Percentiles rank a stretch among this genome's conserved stretches.
Evolutionary conservation across 1,139 yeast genomes (phyloP).

Genomic region (Yamadazyma sp.): DNA sequence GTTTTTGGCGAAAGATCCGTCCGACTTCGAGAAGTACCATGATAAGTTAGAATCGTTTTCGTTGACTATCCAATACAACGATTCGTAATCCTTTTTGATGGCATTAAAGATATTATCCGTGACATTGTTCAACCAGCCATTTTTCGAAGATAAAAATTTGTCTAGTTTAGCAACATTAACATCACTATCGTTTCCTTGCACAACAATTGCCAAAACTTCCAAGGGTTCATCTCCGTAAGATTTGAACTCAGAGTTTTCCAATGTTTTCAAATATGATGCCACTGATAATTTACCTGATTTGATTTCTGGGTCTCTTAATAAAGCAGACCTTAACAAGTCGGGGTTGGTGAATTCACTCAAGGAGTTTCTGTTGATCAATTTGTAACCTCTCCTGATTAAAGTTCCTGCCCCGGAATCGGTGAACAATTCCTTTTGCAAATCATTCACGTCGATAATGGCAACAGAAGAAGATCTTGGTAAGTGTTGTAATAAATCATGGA

Average conservation of each 20-base stretch:
- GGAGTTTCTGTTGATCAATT: conserved; percentile 68
- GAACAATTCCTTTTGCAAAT: conserved; percentile 92
- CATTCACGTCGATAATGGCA: conserved; percentile 93
- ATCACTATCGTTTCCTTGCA: conserved; percentile 29
- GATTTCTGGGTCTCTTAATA: conserved; percentile 76
- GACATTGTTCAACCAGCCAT: conserved; percentile 97
- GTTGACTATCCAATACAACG: conserved; percentile 84
- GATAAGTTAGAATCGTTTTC: conserved; percentile 89
- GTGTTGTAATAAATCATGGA: conserved; percentile 88
- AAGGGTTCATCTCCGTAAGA: conserved; percentile 95
- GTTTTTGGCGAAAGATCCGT: conserved; percentile 88
- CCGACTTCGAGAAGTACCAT: conserved; percentile 92
- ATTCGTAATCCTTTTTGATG: conserved; percentile 68
- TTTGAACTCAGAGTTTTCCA: conserved; percentile 65
- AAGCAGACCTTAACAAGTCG: conserved; percentile 73
- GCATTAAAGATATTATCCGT: conserved; percentile 92
- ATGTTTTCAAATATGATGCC: conserved; percentile 75
- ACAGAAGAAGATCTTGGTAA: conserved; percentile 97
- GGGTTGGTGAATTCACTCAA: conserved; percentile 73
- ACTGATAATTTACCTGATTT: conserved; percentile 70
- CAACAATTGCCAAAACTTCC: conserved; percentile 88
- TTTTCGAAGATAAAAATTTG: conserved; percentile 81
- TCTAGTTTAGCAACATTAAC: conserved; percentile 66
- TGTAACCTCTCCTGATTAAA: conserved; percentile 94
- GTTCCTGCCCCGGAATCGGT: conserved; percentile 99